These are phyloP conservation scores for Stagonosporopsis cucurbitacearum DNA, from an alignment of 2,329 filamentous ascomycete species.

Conservation along the genomic window DNA sequence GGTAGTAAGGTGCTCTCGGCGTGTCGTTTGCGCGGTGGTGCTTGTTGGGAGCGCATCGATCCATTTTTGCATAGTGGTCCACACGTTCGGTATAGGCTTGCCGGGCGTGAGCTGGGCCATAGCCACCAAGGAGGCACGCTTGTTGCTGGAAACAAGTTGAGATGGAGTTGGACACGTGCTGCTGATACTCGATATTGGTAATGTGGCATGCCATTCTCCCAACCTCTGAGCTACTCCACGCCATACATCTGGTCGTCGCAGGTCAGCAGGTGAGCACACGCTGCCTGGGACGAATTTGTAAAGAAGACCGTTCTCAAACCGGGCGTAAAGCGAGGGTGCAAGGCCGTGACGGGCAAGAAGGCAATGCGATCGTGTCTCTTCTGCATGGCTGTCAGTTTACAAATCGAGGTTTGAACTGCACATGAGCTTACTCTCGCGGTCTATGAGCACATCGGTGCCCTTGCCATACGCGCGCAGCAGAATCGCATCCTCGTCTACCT, in stretches of 20 bases:
- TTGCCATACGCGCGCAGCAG: conserved; percentile 92
- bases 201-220: conserved; percentile 87
- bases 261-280: conserved; percentile 79
- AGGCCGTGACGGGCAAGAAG: conserved; percentile 82
- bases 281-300: conserved; percentile 88
- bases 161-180: conserved; percentile 46
- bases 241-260: conserved; percentile 78
- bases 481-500: conserved; percentile 83
- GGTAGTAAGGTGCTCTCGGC: conserved; percentile 71
- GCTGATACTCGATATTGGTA: conserved; percentile 62
- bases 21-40: conserved; percentile 71
- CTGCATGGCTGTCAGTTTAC: conserved; percentile 45
- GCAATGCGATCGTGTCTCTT: conserved; percentile 75
- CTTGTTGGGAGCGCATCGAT: conserved; percentile 79
- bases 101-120: conserved; percentile 60
- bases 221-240: conserved; percentile 82
- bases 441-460: conserved; percentile 93
- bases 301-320: conserved; percentile 94
- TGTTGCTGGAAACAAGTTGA: conserved; percentile 40
- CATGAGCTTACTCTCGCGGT: conserved; percentile 76
- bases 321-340: conserved; percentile 84
- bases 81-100: conserved; percentile 82
- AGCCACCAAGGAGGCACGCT: conserved; percentile 46
- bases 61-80: conserved; percentile 97
- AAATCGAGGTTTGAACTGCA: too few species aligned